Conservation (phyloP, 2,329 filamentous ascomycete species). For the Epicoccum nigrum region DNA sequence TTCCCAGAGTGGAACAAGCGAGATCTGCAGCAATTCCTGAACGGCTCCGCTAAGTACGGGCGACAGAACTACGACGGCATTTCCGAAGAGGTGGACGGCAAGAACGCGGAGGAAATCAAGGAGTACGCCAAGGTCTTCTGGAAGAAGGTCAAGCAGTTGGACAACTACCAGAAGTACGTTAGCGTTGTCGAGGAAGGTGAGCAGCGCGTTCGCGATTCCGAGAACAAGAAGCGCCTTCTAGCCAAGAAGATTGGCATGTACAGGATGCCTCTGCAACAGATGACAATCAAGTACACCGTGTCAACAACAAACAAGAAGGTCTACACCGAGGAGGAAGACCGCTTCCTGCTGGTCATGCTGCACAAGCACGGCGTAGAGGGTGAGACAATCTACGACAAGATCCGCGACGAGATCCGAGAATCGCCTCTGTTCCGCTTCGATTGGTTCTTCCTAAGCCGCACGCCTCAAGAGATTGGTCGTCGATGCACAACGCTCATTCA, state of each 20-base stretch:
- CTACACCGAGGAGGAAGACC: constrained; percentile 97
- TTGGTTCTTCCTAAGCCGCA: constrained; percentile 98
- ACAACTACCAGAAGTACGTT: constrained; percentile 87
- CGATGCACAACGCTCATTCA: constrained; percentile 93
- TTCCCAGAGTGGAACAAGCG: constrained; percentile 96
- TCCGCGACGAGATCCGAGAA: constrained; percentile 96
- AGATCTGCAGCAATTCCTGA: constrained; percentile 98
- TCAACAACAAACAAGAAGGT: constrained; percentile 99
- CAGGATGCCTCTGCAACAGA: constrained; percentile 94
- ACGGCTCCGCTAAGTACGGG: constrained; percentile 91
- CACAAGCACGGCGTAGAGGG: constrained; percentile 92
- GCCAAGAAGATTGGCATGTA: constrained; percentile 96
- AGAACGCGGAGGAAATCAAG: constrained; percentile 82
- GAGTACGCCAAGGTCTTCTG: constrained; percentile 95
- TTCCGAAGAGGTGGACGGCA: constrained; percentile 88
- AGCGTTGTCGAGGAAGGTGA: constrained; percentile 91
- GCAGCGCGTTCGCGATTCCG: constrained; percentile 84
- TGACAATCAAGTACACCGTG: constrained; percentile 98
- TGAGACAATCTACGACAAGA: constrained; percentile 87
- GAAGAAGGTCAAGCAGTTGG: constrained; percentile 90
- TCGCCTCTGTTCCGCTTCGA: constrained; percentile 96
- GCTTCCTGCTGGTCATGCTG: constrained; percentile 90
- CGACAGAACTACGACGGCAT: constrained; percentile 85
- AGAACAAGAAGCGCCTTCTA: constrained; percentile 90
- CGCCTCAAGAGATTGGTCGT: constrained; percentile 87